Evolutionary conservation across 345 rosid species (phyloP).

Genomic region (Hirschfeldia incana): DNA sequence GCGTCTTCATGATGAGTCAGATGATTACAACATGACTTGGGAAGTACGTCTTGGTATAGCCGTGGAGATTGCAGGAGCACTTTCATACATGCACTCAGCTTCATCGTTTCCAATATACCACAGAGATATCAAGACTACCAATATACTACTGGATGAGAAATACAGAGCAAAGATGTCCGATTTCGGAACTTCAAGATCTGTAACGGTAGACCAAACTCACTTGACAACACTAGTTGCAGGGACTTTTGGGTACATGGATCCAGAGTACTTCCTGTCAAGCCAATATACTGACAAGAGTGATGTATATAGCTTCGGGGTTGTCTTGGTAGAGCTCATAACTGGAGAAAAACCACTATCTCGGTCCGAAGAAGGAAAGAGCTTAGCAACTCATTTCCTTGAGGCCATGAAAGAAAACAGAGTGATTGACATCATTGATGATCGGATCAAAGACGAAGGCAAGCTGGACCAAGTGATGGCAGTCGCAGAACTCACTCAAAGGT

Average conservation of each 20-base stretch:
- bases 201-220: conserved; percentile 30
- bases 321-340: conserved; percentile 44
- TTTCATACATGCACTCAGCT: conserved; percentile 33
- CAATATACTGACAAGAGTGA: conserved; percentile 46
- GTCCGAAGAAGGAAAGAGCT: conserved; percentile 35
- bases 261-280: conserved; percentile 41
- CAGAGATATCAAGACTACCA: conserved; percentile 33
- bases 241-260: conserved; percentile 46
- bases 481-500: conserved; percentile 34
- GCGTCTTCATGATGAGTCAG: conserved; percentile 13
- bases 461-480: conserved; percentile 36
- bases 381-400: conserved; percentile 35
- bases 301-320: conserved; percentile 56
- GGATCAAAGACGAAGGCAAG: conserved; percentile 9
- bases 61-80: conserved; percentile 12
- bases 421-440: conserved; percentile 31
- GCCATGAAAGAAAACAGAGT: conserved; percentile 31
- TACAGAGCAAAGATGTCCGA: conserved; percentile 25
- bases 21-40: conserved; percentile 24
- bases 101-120: conserved; percentile 30
- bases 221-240: conserved; percentile 41
- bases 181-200: conserved; percentile 36
- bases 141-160: conserved; percentile 24
- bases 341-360: conserved; percentile 36
- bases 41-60: conserved; percentile 33